Evolutionary conservation across 2,329 filamentous ascomycete species (phyloP).

Genomic region (Stachybotrys echinatus): DNA sequence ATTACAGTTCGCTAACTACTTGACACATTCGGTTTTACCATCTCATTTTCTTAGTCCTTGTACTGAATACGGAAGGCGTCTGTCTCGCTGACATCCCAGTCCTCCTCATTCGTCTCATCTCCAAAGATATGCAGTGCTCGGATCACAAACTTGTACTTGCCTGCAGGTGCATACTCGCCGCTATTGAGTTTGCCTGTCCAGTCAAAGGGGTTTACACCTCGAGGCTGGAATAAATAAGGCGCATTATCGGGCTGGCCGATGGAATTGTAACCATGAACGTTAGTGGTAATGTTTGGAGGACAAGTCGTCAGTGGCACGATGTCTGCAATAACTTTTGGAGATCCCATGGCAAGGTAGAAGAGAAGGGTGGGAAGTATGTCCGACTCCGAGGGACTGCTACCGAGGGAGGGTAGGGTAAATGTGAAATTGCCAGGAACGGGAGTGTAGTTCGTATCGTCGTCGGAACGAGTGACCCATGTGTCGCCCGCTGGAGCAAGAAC

Average conservation of each 20-base stretch:
- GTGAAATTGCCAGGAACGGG: background rate
- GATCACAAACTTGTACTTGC: constrained; percentile 36
- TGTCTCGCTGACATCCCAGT: constrained; percentile 29
- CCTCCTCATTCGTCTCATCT: constrained; percentile 23
- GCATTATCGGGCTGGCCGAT: too few species aligned
- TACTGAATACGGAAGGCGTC: background rate
- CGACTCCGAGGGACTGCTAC: background rate
- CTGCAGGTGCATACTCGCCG: constrained; percentile 33
- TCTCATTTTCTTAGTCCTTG: background rate
- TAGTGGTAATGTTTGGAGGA: background rate
- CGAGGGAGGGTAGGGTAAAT: background rate
- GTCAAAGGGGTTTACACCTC: constrained; percentile 19
- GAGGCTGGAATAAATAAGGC: too few species aligned
- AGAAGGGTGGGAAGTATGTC: background rate
- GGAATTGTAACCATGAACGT: background rate
- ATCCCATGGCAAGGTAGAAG: background rate
- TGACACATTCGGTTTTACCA: too few species aligned
- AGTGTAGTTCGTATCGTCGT: background rate
- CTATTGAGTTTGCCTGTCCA: constrained; percentile 34
- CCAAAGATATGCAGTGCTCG: constrained; percentile 39
- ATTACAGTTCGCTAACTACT: too few species aligned
- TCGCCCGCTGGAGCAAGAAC: background rate
- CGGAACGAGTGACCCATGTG: background rate
- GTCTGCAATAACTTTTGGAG: background rate
- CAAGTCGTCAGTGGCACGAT: background rate